A percentile compares a stretch with the other conserved stretches of the same genome.
These are phyloP conservation scores for Odontarrhena argentea DNA, from an alignment of 345 rosid genomes.

Conservation along the genomic window DNA sequence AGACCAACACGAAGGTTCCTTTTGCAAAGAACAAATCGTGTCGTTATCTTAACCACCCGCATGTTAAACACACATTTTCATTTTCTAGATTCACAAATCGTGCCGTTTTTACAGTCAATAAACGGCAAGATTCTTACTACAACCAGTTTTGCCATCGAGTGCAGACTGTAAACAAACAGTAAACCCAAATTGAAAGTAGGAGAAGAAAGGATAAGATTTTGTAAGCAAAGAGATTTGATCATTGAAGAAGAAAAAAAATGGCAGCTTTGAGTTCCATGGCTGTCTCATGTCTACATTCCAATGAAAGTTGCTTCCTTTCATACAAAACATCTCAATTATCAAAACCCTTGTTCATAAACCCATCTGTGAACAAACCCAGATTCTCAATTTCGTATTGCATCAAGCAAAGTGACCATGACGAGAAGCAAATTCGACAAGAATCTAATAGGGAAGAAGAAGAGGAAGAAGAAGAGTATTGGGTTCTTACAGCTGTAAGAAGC, in stretches of 20 bases:
- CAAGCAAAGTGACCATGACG: slow-evolving; percentile 21
- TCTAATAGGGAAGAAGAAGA: slow-evolving; percentile 15
- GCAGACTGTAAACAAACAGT: not conserved
- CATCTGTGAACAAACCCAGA: slow-evolving; percentile 30
- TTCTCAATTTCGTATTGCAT: slow-evolving; percentile 35
- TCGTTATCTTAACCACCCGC: not conserved
- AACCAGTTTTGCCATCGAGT: too few species aligned
- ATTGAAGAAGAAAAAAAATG: slow-evolving; percentile 29
- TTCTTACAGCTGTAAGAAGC: slow-evolving; percentile 58
- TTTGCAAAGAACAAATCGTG: slow-evolving; percentile 24
- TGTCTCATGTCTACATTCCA: slow-evolving; percentile 27
- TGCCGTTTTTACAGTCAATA: slow-evolving; percentile 17
- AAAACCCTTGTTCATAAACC: slow-evolving; percentile 31
- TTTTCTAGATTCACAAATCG: not conserved
- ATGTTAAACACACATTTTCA: not conserved
- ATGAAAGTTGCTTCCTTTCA: slow-evolving; percentile 30
- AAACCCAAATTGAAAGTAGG: not conserved
- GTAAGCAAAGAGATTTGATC: not conserved
- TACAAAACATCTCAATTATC: slow-evolving; percentile 16
- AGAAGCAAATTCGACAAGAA: slow-evolving; percentile 17
- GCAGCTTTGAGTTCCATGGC: slow-evolving; percentile 37
- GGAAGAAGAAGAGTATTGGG: slow-evolving; percentile 56
- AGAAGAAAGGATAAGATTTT: slow-evolving; percentile 39
- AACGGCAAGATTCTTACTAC: slow-evolving; percentile 23
- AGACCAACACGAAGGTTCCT: slow-evolving; percentile 2